Conservation (phyloP, 371 early-diverging fungal species). For the Lichtheimia ornata region DNA sequence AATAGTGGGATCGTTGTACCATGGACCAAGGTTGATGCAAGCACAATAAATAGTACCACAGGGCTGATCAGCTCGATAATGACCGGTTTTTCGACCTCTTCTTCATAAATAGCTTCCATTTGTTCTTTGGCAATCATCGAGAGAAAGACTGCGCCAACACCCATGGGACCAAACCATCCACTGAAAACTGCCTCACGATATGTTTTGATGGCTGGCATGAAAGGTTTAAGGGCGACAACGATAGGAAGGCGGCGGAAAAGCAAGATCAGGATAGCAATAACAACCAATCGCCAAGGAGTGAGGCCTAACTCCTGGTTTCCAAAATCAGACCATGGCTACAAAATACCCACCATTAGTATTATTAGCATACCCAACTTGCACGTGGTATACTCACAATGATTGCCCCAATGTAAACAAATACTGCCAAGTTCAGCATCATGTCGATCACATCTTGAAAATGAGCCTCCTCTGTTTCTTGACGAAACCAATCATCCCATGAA, state of each 20-base stretch:
- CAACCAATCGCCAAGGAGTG: constrained; percentile 69
- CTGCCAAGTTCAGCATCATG: constrained; percentile 82
- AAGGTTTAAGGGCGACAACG: constrained; percentile 63
- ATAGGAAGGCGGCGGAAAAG: constrained; percentile 84
- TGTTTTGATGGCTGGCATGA: constrained; percentile 75
- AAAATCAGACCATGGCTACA: constrained; percentile 75
- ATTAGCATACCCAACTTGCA: background rate
- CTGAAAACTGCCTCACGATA: constrained; percentile 87
- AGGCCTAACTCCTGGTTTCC: constrained; percentile 51
- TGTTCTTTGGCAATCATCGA: constrained; percentile 61
- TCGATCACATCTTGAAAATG: constrained; percentile 93
- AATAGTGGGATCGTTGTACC: constrained; percentile 82
- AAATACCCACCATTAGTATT: background rate
- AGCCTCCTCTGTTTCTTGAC: constrained; percentile 81
- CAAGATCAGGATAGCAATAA: constrained; percentile 73
- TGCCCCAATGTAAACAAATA: constrained; percentile 93
- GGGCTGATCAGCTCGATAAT: constrained; percentile 52
- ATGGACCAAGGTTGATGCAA: constrained; percentile 78
- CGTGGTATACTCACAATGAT: constrained; percentile 53
- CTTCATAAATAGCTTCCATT: constrained; percentile 37
- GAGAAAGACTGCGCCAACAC: constrained; percentile 82
- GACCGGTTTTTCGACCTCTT: constrained; percentile 21
- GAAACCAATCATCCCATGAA: constrained; percentile 91
- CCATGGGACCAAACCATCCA: constrained; percentile 97
- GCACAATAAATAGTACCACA: constrained; percentile 72